Evolutionary conservation across 2,329 filamentous ascomycete species (phyloP), one percentile per base, ranked within the genome.

Genomic region (Monilinia vaccinii-corymbosi): DNA sequence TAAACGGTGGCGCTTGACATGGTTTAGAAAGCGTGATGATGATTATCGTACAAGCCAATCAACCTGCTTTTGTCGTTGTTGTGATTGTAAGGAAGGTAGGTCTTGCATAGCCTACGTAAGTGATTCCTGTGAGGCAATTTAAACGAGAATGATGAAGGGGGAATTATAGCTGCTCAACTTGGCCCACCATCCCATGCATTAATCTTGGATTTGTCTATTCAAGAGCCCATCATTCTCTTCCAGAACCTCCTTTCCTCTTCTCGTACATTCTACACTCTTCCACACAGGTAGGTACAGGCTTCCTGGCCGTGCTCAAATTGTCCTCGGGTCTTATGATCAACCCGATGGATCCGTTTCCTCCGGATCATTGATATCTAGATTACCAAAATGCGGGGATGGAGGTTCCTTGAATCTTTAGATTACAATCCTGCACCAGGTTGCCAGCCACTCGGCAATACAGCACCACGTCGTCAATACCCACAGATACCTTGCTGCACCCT

Each of bases 181-280:
- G 31, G 49, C 42, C 42, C 36, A 36, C n/a, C 9, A 21, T 52
- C 36, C 42, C 28, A 18, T 21, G 36, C n/a, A n/a, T n/a, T n/a
- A n/a, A 52, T 52, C 25, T 52, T 52, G 38, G n/a, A 53, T 44
- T 53, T 44, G 44, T 53, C 25, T 53, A n/a, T n/a, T n/a, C n/a
- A n/a, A n/a, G n/a, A n/a, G n/a, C n/a, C n/a, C n/a, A n/a, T n/a
- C n/a, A n/a, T n/a, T n/a, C n/a, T 13, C 34, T 38, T 38, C 34
- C 2, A 38, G 34, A 38, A 38, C 14, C 10, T 14, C 34, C 34
- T 14, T 38, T 38, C 34, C 25, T 28, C 25, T 28, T 6, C n/a
- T n/a, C n/a, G n/a, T n/a, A n/a, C n/a, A n/a, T n/a, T n/a, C n/a
- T n/a, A n/a, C 25, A 28, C 3, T 28, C 6, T 28, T 28, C 25